Conservation (phyloP, 257 asterid species). For the Fraxinus pennsylvanica region DNA sequence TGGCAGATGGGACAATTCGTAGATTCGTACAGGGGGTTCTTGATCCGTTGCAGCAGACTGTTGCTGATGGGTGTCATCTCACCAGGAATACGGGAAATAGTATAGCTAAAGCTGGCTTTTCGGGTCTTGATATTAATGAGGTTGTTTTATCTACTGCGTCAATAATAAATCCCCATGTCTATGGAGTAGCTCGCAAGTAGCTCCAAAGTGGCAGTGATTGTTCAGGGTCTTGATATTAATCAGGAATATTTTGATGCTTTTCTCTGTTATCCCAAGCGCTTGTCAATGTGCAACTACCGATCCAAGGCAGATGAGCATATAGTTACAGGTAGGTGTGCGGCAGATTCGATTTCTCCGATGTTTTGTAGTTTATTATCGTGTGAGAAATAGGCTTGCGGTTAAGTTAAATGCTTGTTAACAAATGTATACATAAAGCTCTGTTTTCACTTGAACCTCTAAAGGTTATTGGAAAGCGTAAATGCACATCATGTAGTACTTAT, state of each 20-base stretch:
- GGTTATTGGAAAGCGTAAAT: too few relatives aligned
- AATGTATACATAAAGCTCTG: too few relatives aligned
- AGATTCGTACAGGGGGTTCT: constrained; percentile 64
- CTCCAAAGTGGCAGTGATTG: neutral
- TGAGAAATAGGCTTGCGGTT: too few relatives aligned
- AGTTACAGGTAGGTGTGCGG: too few relatives aligned
- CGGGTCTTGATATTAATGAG: constrained; percentile 45
- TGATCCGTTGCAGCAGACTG: constrained; percentile 75
- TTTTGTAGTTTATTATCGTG: too few relatives aligned
- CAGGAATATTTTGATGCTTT: neutral
- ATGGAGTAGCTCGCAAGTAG: constrained; percentile 69
- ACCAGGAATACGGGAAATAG: constrained; percentile 55
- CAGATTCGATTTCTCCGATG: too few relatives aligned
- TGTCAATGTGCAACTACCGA: neutral
- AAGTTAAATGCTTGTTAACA: too few relatives aligned
- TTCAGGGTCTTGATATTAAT: too few relatives aligned
- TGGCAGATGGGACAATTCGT: constrained; percentile 70
- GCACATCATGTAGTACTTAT: too few relatives aligned
- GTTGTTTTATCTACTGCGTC: constrained; percentile 57
- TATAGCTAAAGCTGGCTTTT: constrained; percentile 62
- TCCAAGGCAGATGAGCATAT: neutral
- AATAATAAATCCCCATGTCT: constrained; percentile 64
- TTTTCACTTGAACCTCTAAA: too few relatives aligned
- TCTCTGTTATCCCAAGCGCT: neutral
- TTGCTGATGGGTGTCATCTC: constrained; percentile 84